Evolutionary conservation across 805 yeast genomes (phyloP).

Genomic region (Nakazawaea ernobii): DNA sequence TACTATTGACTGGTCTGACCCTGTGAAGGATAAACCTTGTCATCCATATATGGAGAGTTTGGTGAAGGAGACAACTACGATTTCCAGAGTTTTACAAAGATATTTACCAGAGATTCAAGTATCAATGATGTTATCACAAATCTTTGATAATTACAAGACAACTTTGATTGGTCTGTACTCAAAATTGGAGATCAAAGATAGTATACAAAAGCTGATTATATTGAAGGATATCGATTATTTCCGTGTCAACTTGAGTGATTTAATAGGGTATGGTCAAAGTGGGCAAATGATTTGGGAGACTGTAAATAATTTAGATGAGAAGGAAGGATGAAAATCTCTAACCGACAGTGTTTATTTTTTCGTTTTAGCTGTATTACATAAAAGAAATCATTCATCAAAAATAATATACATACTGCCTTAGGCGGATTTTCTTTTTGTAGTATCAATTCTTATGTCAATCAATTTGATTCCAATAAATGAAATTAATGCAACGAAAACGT

Average conservation of each 20-base stretch:
- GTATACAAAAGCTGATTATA: slow-evolving; percentile 47
- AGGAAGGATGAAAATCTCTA: slow-evolving; percentile 9
- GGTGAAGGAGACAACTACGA: slow-evolving; percentile 62
- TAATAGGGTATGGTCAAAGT: slow-evolving; percentile 55
- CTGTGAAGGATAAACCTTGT: slow-evolving; percentile 37
- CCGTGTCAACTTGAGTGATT: slow-evolving; percentile 50
- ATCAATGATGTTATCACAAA: slow-evolving; percentile 37
- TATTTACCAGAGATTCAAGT: slow-evolving; percentile 49
- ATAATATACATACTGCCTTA: background rate
- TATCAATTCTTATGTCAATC: slow-evolving; percentile 10
- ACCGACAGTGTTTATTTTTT: background rate
- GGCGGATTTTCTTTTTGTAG: background rate
- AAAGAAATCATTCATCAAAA: no score
- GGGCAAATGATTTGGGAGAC: slow-evolving; percentile 61
- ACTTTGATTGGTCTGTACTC: slow-evolving; percentile 47
- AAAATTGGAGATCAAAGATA: slow-evolving; percentile 41
- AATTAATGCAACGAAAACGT: slow-evolving; percentile 54
- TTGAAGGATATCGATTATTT: slow-evolving; percentile 60
- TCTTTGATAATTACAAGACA: slow-evolving; percentile 55
- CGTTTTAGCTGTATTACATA: no score
- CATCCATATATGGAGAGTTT: slow-evolving; percentile 61
- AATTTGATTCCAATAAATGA: slow-evolving; percentile 8
- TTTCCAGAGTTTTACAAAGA: slow-evolving; percentile 52
- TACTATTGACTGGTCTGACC: slow-evolving; percentile 44
- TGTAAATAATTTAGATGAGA: slow-evolving; percentile 37